These are phyloP conservation scores for Daldinia sp. DNA, from an alignment of 2,329 filamentous ascomycete species.

Conservation along the genomic window DNA sequence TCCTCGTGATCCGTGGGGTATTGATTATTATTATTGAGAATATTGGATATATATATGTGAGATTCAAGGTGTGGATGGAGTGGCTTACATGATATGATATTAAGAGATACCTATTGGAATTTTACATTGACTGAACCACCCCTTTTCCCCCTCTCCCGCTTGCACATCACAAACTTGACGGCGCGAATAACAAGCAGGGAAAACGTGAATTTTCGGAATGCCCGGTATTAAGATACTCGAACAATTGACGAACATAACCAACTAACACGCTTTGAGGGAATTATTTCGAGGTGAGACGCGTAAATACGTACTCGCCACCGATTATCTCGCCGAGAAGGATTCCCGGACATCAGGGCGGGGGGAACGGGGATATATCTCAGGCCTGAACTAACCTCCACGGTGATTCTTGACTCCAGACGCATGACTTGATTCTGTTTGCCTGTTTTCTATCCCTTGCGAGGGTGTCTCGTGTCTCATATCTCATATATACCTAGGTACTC, in stretches of 20 bases:
- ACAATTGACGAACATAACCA: neutral
- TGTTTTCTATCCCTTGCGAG: too few species aligned
- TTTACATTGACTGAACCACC: neutral
- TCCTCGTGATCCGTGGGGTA: neutral
- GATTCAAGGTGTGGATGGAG: neutral
- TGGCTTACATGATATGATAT: neutral
- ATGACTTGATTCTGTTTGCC: too few species aligned
- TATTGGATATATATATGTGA: neutral
- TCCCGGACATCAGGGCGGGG: neutral
- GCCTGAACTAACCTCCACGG: neutral
- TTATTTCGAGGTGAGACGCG: neutral
- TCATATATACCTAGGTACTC: neutral
- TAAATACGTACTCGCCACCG: conserved; percentile 3
- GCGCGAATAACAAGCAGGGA: neutral
- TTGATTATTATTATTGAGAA: neutral
- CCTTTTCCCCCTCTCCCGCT: neutral
- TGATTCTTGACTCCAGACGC: neutral
- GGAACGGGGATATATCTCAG: neutral
- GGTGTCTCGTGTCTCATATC: too few species aligned
- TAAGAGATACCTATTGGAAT: neutral
- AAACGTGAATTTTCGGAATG: neutral
- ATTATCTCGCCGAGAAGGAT: neutral
- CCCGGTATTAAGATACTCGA: neutral
- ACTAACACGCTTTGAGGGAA: neutral
- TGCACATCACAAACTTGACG: neutral